phyloP scores from a whole-genome alignment of 1,284 basidiomycete genomes.

The Malassezia sp. region DNA sequence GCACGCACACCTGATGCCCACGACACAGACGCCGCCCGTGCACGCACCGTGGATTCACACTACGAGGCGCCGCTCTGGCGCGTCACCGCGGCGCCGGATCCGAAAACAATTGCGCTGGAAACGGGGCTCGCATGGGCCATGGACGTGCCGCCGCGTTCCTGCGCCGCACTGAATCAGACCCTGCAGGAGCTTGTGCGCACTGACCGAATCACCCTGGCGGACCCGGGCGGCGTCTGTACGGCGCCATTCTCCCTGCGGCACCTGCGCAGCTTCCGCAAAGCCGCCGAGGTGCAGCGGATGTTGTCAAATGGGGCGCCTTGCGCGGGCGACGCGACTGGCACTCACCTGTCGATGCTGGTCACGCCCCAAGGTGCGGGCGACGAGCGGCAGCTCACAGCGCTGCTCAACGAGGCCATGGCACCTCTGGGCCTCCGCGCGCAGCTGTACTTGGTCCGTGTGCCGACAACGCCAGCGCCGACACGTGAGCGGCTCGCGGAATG shows the following conservation, averaged over 20 bases:
- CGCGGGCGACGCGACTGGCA: not conserved
- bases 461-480: slow-evolving; percentile 61
- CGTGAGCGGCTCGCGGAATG: slow-evolving; percentile 55
- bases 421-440: not conserved
- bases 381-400: slow-evolving; percentile 3
- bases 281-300: slow-evolving; percentile 2
- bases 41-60: not conserved
- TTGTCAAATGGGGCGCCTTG: slow-evolving; percentile 1
- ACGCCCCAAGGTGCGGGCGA: slow-evolving; percentile 18
- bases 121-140: slow-evolving; percentile 68
- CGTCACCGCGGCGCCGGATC: slow-evolving; percentile 46
- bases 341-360: slow-evolving; percentile 17
- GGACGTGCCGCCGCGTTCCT: slow-evolving; percentile 54
- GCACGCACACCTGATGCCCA: too few species aligned
- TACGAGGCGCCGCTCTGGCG: slow-evolving; percentile 35
- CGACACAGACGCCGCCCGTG: not conserved
- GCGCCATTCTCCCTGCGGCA: slow-evolving; percentile 21
- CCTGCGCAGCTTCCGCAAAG: slow-evolving; percentile 26
- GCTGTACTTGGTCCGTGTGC: slow-evolving; percentile 55
- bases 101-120: slow-evolving; percentile 41
- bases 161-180: slow-evolving; percentile 13
- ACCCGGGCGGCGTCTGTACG: not conserved
- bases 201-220: slow-evolving; percentile 3
- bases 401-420: slow-evolving; percentile 9
- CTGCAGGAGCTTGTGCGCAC: slow-evolving; percentile 19